Base-by-base conservation (phyloP, 176 grass and related monocot species). In the Pontederia crassipes region DNA sequence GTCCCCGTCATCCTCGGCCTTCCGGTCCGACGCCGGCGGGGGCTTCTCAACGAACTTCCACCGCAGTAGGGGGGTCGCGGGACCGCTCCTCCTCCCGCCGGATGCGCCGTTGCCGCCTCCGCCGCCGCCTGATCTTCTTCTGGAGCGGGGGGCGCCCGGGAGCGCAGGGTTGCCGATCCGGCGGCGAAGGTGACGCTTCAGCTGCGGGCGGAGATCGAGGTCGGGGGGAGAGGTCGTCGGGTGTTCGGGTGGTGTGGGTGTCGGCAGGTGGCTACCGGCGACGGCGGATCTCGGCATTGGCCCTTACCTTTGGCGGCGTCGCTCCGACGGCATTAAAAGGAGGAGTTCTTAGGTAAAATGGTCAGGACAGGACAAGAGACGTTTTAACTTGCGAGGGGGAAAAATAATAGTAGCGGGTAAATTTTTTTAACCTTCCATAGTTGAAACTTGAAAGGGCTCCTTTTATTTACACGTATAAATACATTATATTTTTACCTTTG, bases 41-140 rank as follows among this genome's bases (percentile, higher is more conserved):
- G 77, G 65, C 32, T 64, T 55, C 46, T 72, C 70, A 14, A 74
- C 63, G 32, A 83, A 57, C 72, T 78, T 87, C 90, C 90, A 95
- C 47, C 70, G 68, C 6, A 95, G 80, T 29, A 89, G 82, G 17
- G 86, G 90, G 56, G 86, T 95, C 10, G 79, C 40, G 9, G 82
- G 86, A 8, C 86, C 77, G 59, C 86, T 81, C 63, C 79, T 77
- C 73, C 82, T 65, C 11, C 76, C 80, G 11, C 77, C 74, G 0
- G 79, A 63, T 6, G 32, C 32, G 32, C 4, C 32, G 32, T 40
- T 40, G 2, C 32, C 32, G 32, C 51, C 49, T 52, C 20, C 24
- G 27, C 58, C 58, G 20, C 20, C 20, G 20, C 20, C 20, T 24
- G 20, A 24, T 24, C 4, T 26, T 15, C 12, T 57, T 46, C 66